Evolutionary conservation across 108 stramenopile genomes (phyloP).

Genomic region (Cyclostephanos invisitatus): DNA sequence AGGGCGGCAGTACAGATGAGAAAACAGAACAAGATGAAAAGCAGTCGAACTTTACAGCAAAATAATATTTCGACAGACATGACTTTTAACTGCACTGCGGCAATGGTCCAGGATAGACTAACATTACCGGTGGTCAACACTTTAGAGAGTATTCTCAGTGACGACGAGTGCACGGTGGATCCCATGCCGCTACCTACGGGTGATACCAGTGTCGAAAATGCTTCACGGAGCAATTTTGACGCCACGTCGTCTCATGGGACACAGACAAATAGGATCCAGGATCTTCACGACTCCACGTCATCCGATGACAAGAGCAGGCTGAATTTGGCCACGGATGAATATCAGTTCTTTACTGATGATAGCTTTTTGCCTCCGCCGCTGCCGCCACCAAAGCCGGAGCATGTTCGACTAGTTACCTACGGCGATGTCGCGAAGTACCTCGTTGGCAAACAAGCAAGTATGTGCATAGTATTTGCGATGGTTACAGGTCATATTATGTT

Average conservation of each 20-base stretch:
- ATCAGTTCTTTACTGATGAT: slow-evolving; percentile 5
- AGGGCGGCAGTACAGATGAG: not conserved
- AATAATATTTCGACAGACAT: not conserved
- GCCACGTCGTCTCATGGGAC: not conserved
- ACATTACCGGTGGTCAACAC: slow-evolving; percentile 1
- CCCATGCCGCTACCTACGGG: not conserved
- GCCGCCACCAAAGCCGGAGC: slow-evolving; percentile 15
- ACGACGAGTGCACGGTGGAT: not conserved
- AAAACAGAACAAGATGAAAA: slow-evolving; percentile 1
- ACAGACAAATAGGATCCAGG: not conserved
- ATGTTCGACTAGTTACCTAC: slow-evolving; percentile 50
- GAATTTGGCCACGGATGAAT: slow-evolving; percentile 10
- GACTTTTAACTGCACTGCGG: not conserved
- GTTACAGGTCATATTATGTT: slow-evolving; percentile 54
- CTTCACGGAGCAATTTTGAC: not conserved
- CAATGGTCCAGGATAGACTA: slow-evolving; percentile 3
- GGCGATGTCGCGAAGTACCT: slow-evolving; percentile 49
- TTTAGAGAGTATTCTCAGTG: not conserved
- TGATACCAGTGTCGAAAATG: not conserved
- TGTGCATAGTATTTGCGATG: slow-evolving; percentile 40
- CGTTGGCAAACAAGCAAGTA: slow-evolving; percentile 28
- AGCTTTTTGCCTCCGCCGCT: not conserved
- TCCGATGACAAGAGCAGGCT: not conserved
- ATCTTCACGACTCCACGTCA: not conserved
- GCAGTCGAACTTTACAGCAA: not conserved